These are phyloP conservation scores for Diaporthe sp. DNA, from an alignment of 2,329 filamentous ascomycete genomes.

Conservation along the genomic window DNA sequence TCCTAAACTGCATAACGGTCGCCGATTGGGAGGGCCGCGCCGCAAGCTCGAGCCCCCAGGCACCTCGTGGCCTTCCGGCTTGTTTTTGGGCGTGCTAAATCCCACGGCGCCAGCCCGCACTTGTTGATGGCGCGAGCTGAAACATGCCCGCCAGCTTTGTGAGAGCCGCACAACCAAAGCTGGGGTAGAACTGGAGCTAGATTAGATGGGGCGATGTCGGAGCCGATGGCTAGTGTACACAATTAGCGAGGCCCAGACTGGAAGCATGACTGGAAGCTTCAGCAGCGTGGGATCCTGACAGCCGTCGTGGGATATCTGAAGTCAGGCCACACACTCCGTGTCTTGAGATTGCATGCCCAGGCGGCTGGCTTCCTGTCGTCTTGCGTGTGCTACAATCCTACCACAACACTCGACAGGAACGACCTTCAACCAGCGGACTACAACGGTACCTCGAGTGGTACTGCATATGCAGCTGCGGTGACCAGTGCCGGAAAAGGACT, in stretches of 20 bases:
- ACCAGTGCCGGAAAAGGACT: constrained; percentile 2
- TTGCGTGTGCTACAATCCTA: neutral
- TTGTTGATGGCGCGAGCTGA: constrained; percentile 1
- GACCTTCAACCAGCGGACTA: neutral
- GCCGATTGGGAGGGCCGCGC: constrained; percentile 24
- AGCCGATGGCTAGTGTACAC: neutral
- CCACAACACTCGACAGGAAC: constrained; percentile 8
- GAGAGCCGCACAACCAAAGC: constrained; percentile 18
- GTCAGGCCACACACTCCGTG: neutral
- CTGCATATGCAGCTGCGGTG: constrained; percentile 23
- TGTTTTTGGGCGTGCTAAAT: neutral
- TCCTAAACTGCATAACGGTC: constrained; percentile 11
- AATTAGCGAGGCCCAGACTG: neutral
- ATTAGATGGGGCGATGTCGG: constrained; percentile 18
- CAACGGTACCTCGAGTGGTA: neutral
- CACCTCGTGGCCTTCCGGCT: neutral
- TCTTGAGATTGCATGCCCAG: neutral
- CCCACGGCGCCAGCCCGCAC: constrained; percentile 1
- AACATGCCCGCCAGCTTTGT: neutral
- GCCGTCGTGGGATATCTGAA: neutral
- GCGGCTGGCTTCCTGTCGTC: neutral
- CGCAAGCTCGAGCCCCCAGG: constrained; percentile 23
- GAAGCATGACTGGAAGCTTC: neutral
- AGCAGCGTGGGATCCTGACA: neutral
- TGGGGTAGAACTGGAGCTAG: constrained; percentile 15